phyloP scores from a whole-genome alignment of 768 basidiomycete genomes.

The Lentinus tigrinus region DNA sequence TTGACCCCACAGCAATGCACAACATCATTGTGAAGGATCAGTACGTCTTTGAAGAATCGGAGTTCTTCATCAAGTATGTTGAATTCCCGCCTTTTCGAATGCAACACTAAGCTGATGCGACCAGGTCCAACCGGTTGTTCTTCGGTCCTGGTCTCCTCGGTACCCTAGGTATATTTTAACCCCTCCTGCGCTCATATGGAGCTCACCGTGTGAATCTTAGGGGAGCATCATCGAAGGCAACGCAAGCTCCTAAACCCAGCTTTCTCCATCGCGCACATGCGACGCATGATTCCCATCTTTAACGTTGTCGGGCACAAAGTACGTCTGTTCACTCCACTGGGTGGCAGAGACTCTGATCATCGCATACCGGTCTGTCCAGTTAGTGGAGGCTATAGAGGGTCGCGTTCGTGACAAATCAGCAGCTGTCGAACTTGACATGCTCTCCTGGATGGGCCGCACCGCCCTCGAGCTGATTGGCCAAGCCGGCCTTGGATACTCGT shows the following conservation, averaged over 20 bases:
- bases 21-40: constrained; percentile 45
- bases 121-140: constrained; percentile 14
- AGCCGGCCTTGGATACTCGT: constrained; percentile 42
- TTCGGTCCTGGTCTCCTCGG: constrained; percentile 26
- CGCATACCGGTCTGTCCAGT: no score
- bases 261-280: constrained; percentile 29
- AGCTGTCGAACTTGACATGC: constrained; percentile 18
- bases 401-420: not conserved
- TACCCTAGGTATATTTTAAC: constrained; percentile 19
- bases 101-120: not conserved
- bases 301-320: constrained; percentile 22
- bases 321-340: no score
- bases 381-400: constrained; percentile 2
- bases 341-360: no score
- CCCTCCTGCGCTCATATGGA: not conserved
- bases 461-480: constrained; percentile 40
- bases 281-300: constrained; percentile 25
- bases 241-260: constrained; percentile 31
- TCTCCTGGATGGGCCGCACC: constrained; percentile 24
- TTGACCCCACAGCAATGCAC: constrained; percentile 45
- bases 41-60: constrained; percentile 15
- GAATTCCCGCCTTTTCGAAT: not conserved
- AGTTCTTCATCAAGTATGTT: constrained; percentile 18
- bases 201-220: constrained; percentile 4
- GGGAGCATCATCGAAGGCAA: constrained; percentile 29